Percentiles rank a stretch among this genome's conserved stretches.
phyloP scores from a whole-genome alignment of 352 stramenopile species.

The Lagenidium sp. region DNA sequence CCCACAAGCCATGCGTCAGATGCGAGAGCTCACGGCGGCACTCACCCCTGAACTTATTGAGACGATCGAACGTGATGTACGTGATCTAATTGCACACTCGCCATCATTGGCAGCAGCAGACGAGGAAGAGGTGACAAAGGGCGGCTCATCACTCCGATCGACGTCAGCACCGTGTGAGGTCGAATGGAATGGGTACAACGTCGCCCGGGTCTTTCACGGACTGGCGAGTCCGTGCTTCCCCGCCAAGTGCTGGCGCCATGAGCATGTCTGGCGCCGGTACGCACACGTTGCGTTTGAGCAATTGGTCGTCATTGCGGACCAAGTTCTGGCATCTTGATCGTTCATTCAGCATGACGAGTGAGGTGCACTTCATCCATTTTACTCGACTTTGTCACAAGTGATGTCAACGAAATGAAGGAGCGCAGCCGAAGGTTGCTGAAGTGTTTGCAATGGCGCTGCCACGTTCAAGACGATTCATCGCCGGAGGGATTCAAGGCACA shows the following conservation, averaged over 20 bases:
- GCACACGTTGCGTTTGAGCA: slow-evolving; percentile 59
- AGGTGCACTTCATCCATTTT: too few relatives aligned
- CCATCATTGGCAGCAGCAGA: slow-evolving; percentile 10
- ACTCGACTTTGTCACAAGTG: too few relatives aligned
- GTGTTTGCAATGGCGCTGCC: too few relatives aligned
- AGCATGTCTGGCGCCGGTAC: slow-evolving; percentile 61
- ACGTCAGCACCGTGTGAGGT: slow-evolving; percentile 1
- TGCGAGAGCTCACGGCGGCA: slow-evolving; percentile 35
- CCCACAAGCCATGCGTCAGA: too few relatives aligned
- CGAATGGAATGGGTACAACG: slow-evolving; percentile 53
- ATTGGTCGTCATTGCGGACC: slow-evolving; percentile 50
- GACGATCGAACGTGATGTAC: slow-evolving; percentile 43
- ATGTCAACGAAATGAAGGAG: too few relatives aligned
- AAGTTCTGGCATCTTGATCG: too few relatives aligned
- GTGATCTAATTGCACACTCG: slow-evolving; percentile 20
- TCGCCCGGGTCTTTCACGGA: slow-evolving; percentile 73
- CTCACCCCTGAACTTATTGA: slow-evolving; percentile 40
- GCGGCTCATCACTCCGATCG: background rate
- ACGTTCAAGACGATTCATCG: too few relatives aligned
- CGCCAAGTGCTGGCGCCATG: slow-evolving; percentile 45
- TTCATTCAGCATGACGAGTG: too few relatives aligned
- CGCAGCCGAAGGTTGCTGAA: too few relatives aligned
- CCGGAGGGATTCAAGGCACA: too few relatives aligned
- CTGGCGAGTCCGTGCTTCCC: slow-evolving; percentile 57
- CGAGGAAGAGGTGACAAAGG: slow-evolving; percentile 3